phyloP scores from a whole-genome alignment of 352 stramenopile species.

The Phytophthora pseudosyringae region DNA sequence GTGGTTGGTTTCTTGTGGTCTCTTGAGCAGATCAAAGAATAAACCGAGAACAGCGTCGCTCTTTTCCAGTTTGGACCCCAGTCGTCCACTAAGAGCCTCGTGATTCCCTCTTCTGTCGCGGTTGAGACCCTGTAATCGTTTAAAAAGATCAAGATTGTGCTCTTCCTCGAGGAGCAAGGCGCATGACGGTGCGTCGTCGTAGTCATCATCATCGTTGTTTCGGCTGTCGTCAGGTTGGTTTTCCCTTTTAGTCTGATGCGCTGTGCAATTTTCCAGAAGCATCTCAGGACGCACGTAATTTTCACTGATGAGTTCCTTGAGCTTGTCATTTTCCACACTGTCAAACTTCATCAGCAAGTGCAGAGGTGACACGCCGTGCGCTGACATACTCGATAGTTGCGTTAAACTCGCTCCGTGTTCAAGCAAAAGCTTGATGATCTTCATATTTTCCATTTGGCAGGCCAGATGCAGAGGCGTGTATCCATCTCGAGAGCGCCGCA shows the following conservation, averaged over 20 bases:
- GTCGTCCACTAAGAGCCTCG: slow-evolving; percentile 29
- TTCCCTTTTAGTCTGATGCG: not conserved
- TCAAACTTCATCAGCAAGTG: slow-evolving; percentile 63
- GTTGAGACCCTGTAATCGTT: slow-evolving; percentile 44
- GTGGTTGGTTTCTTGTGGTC: not conserved
- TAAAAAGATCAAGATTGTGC: slow-evolving; percentile 54
- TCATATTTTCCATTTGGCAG: slow-evolving; percentile 60
- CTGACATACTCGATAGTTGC: slow-evolving; percentile 50
- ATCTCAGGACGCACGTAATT: slow-evolving; percentile 51
- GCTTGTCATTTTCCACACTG: slow-evolving; percentile 46
- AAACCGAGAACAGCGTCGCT: slow-evolving; percentile 49
- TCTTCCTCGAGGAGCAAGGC: slow-evolving; percentile 63
- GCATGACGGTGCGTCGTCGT: slow-evolving; percentile 36
- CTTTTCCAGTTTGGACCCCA: slow-evolving; percentile 53
- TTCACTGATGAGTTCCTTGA: slow-evolving; percentile 50
- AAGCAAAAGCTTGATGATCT: slow-evolving; percentile 54
- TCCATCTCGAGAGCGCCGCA: slow-evolving; percentile 61
- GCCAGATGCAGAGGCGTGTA: slow-evolving; percentile 76
- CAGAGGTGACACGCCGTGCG: slow-evolving; percentile 53
- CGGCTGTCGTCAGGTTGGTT: not conserved
- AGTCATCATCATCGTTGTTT: slow-evolving; percentile 24
- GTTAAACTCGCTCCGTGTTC: slow-evolving; percentile 58
- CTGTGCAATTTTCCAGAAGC: slow-evolving; percentile 44
- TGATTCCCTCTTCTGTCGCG: slow-evolving; percentile 15
- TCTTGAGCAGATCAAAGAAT: slow-evolving; percentile 47